Evolutionary conservation across 1,139 yeast genomes (phyloP), one percentile per base, ranked within the genome.

Genomic region (Lodderomyces oxycetoniae): DNA sequence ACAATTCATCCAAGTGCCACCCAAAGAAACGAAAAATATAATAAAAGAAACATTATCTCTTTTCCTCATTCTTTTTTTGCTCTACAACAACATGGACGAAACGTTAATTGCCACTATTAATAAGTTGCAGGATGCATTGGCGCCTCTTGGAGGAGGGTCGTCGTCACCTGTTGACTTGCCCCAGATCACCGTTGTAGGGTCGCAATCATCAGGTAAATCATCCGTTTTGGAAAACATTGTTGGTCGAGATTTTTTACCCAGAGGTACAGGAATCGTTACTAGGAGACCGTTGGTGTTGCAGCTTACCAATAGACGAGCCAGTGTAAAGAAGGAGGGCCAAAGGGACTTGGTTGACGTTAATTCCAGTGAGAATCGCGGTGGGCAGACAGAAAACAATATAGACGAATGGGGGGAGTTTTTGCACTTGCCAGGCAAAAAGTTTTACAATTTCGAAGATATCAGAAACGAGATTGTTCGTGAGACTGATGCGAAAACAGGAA

Each of bases 331-430:
- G 12, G 36, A 46, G 8, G 37, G 38, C 9, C 39, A 40, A 21
- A 41, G 42, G 15, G 67, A 61, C 46, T 64, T 48, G 60, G 42
- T 57, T 26, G 55, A 55, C 28, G 59, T 66, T 37, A 59, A 63
- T 38, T 55, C 64, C 34, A 56, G 64, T 34, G 52, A 67, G 42
- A 57, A 61, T 41, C 7, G 10, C 10, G 78, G 78, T 17, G 65
- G 66, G 33, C 61, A 64, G 32, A 62, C 71, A 9, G 95, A 86
- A 55, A 85, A 86, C 57, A 88, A 88, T 53, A 75, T 74, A 32
- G 93, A 86, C 45, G 98, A 91, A 65, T 91, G 97, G 97, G 98
- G 98, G 46, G 98, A 91, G 61, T 91, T 91, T 58, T 74, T 91
- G 47, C 98, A 91, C 57, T 59, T 89, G 39, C 97, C 97, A 31